These are phyloP conservation scores for Cystofilobasidium capitatum DNA, from an alignment of 768 basidiomycete genomes.

Conservation along the genomic window DNA sequence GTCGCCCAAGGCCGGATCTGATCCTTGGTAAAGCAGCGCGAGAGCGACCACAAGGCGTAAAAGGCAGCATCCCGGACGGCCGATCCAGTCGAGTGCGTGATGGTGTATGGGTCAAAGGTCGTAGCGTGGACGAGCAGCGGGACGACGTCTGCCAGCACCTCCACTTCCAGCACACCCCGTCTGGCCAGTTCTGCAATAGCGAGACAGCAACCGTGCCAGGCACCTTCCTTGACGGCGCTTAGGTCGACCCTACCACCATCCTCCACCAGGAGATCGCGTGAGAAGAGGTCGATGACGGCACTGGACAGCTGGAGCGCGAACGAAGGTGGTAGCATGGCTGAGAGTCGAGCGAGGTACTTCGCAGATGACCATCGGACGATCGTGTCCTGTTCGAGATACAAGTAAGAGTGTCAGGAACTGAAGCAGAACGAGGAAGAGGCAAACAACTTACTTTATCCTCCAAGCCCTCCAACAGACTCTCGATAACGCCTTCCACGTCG, in stretches of 20 bases:
- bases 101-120: constrained; percentile 83
- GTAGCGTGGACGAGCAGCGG: constrained; percentile 79
- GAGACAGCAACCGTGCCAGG: constrained; percentile 91
- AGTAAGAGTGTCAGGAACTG: background rate
- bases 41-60: constrained; percentile 90
- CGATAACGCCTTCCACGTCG: constrained; percentile 62
- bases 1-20: constrained; percentile 53
- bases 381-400: constrained; percentile 57
- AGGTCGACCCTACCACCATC: constrained; percentile 33
- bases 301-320: constrained; percentile 74
- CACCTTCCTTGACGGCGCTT: constrained; percentile 51
- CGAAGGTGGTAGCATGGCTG: constrained; percentile 65
- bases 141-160: constrained; percentile 55
- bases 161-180: constrained; percentile 56
- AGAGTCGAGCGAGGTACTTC: constrained; percentile 77
- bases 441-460: constrained; percentile 61
- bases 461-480: constrained; percentile 56
- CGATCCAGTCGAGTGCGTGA: constrained; percentile 85
- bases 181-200: constrained; percentile 88
- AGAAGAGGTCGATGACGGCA: constrained; percentile 64
- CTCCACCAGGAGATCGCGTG: constrained; percentile 56
- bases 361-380: constrained; percentile 89
- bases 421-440: constrained; percentile 2
- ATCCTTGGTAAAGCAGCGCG: constrained; percentile 51
- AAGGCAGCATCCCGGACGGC: constrained; percentile 89